Percentiles rank a stretch among this genome's conserved stretches.
Evolutionary conservation across 1,139 yeast species (phyloP).

Genomic region (Candida tropicalis): DNA sequence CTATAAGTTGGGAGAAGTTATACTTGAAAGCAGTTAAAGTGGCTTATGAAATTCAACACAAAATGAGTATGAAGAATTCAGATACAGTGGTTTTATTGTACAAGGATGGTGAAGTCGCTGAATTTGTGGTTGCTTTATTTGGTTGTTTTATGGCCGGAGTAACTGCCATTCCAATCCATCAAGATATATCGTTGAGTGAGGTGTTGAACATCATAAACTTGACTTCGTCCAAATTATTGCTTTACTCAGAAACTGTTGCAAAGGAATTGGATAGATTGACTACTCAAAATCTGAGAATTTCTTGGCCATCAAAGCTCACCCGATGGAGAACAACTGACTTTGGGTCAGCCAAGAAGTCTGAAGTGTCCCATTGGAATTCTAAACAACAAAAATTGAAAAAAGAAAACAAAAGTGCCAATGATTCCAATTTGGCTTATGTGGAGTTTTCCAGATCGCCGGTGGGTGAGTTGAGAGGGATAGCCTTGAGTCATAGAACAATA

Average conservation of each 20-base stretch:
- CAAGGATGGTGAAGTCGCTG: constrained; percentile 81
- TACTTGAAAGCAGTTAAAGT: constrained; percentile 83
- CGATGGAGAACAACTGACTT: constrained; percentile 90
- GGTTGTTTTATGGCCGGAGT: constrained; percentile 95
- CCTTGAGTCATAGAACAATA: constrained; percentile 84
- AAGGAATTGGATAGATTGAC: constrained; percentile 66
- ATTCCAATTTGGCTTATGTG: constrained; percentile 78
- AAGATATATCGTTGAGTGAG: constrained; percentile 67
- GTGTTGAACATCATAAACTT: constrained; percentile 69
- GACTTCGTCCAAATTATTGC: constrained; percentile 76
- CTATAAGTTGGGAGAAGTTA: constrained; percentile 89
- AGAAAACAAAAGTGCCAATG: constrained; percentile 38
- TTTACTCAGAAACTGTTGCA: constrained; percentile 78
- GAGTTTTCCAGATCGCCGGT: constrained; percentile 90
- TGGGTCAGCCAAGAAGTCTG: constrained; percentile 62
- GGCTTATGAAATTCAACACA: constrained; percentile 83
- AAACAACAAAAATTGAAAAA: constrained; percentile 22
- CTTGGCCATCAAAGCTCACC: constrained; percentile 49
- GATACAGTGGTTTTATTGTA: constrained; percentile 86
- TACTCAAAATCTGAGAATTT: constrained; percentile 36
- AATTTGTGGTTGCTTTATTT: constrained; percentile 80
- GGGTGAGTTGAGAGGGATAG: constrained; percentile 92
- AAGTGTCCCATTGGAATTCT: constrained; percentile 32
- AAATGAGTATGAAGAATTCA: constrained; percentile 67
- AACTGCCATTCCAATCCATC: constrained; percentile 90